phyloP scores from a whole-genome alignment of 2,329 filamentous ascomycete genomes.

The Colletotrichum sp. region DNA sequence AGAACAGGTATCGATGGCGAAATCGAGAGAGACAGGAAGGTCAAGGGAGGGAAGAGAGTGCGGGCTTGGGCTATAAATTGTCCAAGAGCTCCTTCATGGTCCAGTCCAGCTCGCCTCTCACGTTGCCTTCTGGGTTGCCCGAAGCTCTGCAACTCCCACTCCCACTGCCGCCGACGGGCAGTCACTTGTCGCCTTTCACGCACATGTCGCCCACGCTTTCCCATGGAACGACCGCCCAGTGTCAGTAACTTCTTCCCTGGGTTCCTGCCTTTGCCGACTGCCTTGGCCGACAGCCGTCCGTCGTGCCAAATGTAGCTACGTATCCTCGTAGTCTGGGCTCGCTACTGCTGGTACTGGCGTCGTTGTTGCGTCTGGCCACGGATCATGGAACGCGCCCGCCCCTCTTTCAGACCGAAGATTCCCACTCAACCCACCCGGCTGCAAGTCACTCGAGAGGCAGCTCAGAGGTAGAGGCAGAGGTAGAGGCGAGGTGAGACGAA shows the following conservation, averaged over 20 bases:
- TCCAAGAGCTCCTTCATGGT: conserved; percentile 9
- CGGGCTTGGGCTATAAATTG: conserved; percentile 17
- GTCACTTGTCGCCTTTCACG: neutral
- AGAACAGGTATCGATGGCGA: conserved; percentile 19
- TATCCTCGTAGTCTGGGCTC: neutral
- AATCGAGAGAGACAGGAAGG: conserved; percentile 5
- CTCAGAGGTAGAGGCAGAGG: neutral
- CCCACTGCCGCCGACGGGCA: neutral
- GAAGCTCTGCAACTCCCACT: conserved; percentile 21
- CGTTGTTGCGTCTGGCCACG: conserved; percentile 4
- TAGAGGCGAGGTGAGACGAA: conserved; percentile 5
- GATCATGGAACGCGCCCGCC: conserved; percentile 3
- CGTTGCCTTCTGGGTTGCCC: neutral
- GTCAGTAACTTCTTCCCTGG: neutral
- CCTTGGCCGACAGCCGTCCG: conserved; percentile 19
- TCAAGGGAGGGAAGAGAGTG: neutral
- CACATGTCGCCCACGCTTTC: neutral
- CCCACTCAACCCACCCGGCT: conserved; percentile 7
- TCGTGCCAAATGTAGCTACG: conserved; percentile 10
- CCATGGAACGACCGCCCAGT: neutral
- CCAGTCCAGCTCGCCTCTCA: neutral
- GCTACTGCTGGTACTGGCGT: neutral
- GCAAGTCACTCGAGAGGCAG: neutral
- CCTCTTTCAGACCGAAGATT: conserved; percentile 12
- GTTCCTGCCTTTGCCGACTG: conserved; percentile 2